Evolutionary conservation across 2,329 filamentous ascomycete species (phyloP).

Genomic region (Arthroderma sp.): DNA sequence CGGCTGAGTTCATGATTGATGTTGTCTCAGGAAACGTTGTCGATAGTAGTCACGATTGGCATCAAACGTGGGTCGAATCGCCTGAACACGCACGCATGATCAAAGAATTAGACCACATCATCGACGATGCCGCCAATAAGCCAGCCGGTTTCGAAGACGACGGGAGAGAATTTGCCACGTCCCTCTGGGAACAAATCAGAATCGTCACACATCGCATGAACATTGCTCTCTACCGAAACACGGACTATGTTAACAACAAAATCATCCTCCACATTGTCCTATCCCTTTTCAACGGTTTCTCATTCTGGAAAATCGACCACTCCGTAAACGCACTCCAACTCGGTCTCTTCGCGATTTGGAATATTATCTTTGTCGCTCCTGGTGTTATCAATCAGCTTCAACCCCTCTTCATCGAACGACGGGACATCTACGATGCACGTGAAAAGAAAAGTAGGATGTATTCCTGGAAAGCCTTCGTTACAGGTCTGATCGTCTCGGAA

Average conservation of each 20-base stretch:
- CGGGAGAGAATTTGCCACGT: slow-evolving; percentile 12
- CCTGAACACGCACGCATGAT: slow-evolving; percentile 40
- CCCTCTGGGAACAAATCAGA: too few species aligned
- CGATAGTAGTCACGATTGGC: slow-evolving; percentile 26
- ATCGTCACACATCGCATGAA: too few species aligned
- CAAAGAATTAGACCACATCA: slow-evolving; percentile 51
- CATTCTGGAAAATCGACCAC: slow-evolving; percentile 46
- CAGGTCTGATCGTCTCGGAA: slow-evolving; percentile 37
- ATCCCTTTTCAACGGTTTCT: slow-evolving; percentile 48
- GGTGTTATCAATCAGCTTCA: slow-evolving; percentile 44
- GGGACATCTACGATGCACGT: slow-evolving; percentile 45
- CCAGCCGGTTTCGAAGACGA: not conserved
- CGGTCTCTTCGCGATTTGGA: slow-evolving; percentile 42
- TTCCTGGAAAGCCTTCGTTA: slow-evolving; percentile 46
- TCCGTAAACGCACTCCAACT: slow-evolving; percentile 41
- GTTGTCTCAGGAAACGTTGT: slow-evolving; percentile 42
- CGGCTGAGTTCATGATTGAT: slow-evolving; percentile 60
- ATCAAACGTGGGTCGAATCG: slow-evolving; percentile 41
- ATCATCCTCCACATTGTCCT: slow-evolving; percentile 38
- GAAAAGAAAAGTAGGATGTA: slow-evolving; percentile 45
- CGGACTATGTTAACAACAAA: slow-evolving; percentile 33
- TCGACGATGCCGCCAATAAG: slow-evolving; percentile 25
- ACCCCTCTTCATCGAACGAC: slow-evolving; percentile 43
- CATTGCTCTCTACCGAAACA: too few species aligned
- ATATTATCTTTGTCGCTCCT: slow-evolving; percentile 44